These are phyloP conservation scores for Penicillium angulare DNA, from an alignment of 495 filamentous ascomycete species.

Conservation along the genomic window DNA sequence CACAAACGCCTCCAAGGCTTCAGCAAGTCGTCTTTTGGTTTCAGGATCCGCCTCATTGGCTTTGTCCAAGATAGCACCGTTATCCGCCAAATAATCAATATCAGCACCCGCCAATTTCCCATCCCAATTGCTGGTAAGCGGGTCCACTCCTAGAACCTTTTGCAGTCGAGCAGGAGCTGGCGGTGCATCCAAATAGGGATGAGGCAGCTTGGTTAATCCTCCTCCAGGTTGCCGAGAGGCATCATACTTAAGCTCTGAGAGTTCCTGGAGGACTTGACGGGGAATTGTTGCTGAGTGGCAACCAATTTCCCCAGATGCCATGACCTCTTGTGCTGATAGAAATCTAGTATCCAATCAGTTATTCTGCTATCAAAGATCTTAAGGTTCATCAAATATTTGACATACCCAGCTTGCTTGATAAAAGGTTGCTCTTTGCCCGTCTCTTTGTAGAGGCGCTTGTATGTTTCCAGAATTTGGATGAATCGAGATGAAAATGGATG, in stretches of 20 bases:
- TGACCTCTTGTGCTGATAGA: background rate
- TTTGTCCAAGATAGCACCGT: background rate
- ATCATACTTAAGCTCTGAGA: background rate
- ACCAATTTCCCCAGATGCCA: background rate
- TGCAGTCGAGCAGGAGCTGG: background rate
- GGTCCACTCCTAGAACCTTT: background rate
- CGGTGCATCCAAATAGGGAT: background rate
- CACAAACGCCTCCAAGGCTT: background rate
- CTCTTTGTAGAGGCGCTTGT: background rate
- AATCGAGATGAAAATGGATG: background rate
- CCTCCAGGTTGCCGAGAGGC: background rate
- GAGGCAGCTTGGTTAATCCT: background rate
- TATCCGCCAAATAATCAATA: background rate
- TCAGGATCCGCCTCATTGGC: background rate
- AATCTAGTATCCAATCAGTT: no score
- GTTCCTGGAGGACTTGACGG: background rate
- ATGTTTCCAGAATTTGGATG: background rate
- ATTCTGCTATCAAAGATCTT: no score
- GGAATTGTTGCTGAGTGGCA: background rate
- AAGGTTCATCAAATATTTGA: background rate
- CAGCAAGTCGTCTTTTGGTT: background rate
- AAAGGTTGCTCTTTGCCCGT: background rate
- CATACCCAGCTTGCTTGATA: conserved; percentile 1
- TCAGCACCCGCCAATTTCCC: background rate
- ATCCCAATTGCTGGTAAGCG: background rate